These are phyloP conservation scores for Dothistroma pini DNA, from an alignment of 2,329 filamentous ascomycete species.

Conservation along the genomic window DNA sequence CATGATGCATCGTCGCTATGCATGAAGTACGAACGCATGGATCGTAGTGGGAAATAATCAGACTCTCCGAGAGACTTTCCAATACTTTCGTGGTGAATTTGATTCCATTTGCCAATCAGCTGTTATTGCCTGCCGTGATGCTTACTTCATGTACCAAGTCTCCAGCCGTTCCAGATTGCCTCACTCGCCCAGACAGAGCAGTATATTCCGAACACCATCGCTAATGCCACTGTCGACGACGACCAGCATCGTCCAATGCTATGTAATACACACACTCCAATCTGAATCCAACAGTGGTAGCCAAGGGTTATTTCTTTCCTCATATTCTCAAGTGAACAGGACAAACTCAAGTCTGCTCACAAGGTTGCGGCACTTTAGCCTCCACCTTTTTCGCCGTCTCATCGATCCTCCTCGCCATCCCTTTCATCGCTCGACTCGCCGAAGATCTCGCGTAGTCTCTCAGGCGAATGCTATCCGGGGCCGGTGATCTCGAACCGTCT, in stretches of 20 bases:
- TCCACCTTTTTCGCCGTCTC: conserved; percentile 20
- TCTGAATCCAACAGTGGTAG: background rate
- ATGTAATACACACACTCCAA: background rate
- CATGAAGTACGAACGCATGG: background rate
- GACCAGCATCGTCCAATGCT: background rate
- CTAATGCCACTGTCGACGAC: background rate
- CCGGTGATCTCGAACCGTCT: conserved; percentile 5
- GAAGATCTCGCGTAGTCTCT: conserved; percentile 19
- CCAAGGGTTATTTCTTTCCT: background rate
- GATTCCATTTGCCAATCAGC: background rate
- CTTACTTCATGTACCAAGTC: background rate
- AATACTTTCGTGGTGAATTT: background rate
- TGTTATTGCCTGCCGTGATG: background rate
- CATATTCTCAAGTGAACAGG: background rate
- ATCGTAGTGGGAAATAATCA: background rate
- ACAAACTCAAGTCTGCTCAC: conserved; percentile 15
- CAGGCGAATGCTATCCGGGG: conserved; percentile 11
- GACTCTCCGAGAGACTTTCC: background rate
- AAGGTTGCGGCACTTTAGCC: conserved; percentile 16
- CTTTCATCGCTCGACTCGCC: conserved; percentile 20
- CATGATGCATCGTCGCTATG: no score
- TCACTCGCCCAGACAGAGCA: background rate
- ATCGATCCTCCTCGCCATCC: conserved; percentile 18
- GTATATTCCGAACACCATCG: background rate
- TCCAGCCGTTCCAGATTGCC: background rate